Percentiles rank a stretch among this genome's conserved stretches.
These are phyloP conservation scores for Trichoderma asperellum DNA, from an alignment of 2,329 filamentous ascomycete genomes.

Conservation along the genomic window DNA sequence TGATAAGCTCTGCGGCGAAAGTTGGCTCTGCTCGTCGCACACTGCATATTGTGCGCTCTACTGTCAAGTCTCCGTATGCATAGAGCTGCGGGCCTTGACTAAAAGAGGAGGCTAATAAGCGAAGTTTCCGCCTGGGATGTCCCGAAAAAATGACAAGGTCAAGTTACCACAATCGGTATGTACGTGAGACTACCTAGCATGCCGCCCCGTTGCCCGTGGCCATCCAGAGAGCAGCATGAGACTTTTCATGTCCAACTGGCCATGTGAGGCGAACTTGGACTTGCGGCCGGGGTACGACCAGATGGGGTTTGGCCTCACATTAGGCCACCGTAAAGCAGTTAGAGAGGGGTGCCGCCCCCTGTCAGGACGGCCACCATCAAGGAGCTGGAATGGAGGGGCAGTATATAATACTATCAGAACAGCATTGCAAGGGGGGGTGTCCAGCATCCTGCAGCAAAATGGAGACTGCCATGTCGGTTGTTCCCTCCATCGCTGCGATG, in stretches of 20 bases:
- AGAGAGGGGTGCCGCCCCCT: slow-evolving; percentile 34
- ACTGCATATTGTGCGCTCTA: slow-evolving; percentile 17
- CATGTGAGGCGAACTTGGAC: slow-evolving; percentile 39
- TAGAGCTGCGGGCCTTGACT: slow-evolving; percentile 21
- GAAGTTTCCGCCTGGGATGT: slow-evolving; percentile 22
- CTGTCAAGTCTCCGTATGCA: slow-evolving; percentile 12
- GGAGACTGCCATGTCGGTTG: slow-evolving; percentile 18
- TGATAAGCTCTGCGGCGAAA: slow-evolving; percentile 21
- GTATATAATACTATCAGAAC: neutral
- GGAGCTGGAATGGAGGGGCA: slow-evolving; percentile 24
- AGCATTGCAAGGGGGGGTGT: slow-evolving; percentile 17
- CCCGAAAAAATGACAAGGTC: slow-evolving; percentile 34
- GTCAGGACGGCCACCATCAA: slow-evolving; percentile 24
- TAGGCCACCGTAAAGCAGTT: slow-evolving; percentile 37
- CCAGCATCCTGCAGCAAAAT: slow-evolving; percentile 24
- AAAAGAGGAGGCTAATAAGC: slow-evolving; percentile 16
- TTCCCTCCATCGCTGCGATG: slow-evolving; percentile 8
- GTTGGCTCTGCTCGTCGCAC: slow-evolving; percentile 25
- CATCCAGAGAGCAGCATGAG: slow-evolving; percentile 17
- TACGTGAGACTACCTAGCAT: slow-evolving; percentile 11
- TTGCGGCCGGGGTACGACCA: slow-evolving; percentile 36
- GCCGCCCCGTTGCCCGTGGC: slow-evolving; percentile 9
- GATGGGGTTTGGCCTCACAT: slow-evolving; percentile 42
- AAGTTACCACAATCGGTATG: slow-evolving; percentile 11
- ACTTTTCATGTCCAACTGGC: slow-evolving; percentile 32